Base-by-base conservation (phyloP, 2,329 filamentous ascomycete genomes). In the Septoria linicola region DNA sequence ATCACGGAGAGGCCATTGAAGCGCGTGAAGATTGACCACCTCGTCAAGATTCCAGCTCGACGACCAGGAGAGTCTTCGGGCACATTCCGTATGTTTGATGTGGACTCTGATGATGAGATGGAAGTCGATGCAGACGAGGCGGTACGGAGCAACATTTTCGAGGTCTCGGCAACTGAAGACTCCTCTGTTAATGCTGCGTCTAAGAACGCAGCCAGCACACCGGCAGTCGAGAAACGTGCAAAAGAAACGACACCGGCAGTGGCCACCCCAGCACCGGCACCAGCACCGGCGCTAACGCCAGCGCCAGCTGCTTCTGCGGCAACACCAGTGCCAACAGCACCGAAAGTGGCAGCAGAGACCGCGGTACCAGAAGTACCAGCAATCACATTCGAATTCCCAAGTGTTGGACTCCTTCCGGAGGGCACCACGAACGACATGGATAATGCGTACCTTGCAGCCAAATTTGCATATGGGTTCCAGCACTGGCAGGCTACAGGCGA, bases 41-140 rank as follows among this genome's bases (percentile, higher is more conserved):
- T 68, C 8, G 52, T 54, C 8, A 34, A 25, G 10, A 65, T 68
- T 21, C 66, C 66, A 44, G 63, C 66, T 51, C 63, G 63, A 41
- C 54, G 54, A 10, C 66, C 64, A 3, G 65, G 64, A 21, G 66
- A 68, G 16, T 39, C 59, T 3, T 42, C 34, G n/a, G 56, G 58
- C 25, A 67, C 60, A 10, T 68, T 66, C 58, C 44, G 64, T 8
- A 58, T 67, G 27, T 62, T 61, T 10, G 66, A 68, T 8, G 43
- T 52, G 13, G 64, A 67, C 46, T 59, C 54, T 32, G 66, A 67
- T 40, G 66, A 66, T 21, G 64, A 67, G 55, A 67, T 68, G 58
- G 63, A 66, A 51, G 64, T 68, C 42, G 62, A 65, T 32, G 54
- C 57, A 40, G 57, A 59, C 32, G 58, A 56, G 11, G 51, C 58